phyloP scores from a whole-genome alignment of 306 rosid species.

The Quercus parvula region DNA sequence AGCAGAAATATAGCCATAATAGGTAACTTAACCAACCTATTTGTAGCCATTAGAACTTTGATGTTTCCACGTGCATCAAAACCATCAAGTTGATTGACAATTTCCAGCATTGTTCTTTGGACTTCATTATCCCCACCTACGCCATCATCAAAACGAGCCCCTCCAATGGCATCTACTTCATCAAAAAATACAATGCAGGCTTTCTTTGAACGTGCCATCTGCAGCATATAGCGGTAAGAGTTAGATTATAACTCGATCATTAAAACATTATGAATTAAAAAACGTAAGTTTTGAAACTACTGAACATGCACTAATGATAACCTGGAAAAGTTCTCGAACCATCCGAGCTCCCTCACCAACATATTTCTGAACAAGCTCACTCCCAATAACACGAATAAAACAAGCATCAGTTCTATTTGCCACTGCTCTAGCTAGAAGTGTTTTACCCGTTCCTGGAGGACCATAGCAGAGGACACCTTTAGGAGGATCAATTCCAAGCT shows the following conservation, averaged over 20 bases:
- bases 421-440: conserved; percentile 97
- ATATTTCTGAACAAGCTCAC: conserved; percentile 97
- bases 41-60: conserved; percentile 97
- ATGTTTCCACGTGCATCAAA: conserved; percentile 98
- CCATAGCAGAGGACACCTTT: conserved; percentile 99
- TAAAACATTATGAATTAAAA: conserved; percentile 2
- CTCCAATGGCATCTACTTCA: conserved; percentile 99
- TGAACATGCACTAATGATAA: conserved; percentile 10
- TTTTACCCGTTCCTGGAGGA: conserved; percentile 98
- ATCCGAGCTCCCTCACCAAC: conserved; percentile 99
- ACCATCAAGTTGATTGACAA: conserved; percentile 98
- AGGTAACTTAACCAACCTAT: conserved; percentile 55
- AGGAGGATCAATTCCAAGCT: conserved; percentile 99
- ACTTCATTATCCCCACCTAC: conserved; percentile 99
- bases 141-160: conserved; percentile 97
- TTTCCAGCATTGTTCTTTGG: conserved; percentile 98
- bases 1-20: background rate
- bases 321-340: conserved; percentile 99
- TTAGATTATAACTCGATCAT: background rate
- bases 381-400: conserved; percentile 96
- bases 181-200: conserved; percentile 96
- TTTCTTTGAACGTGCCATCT: conserved; percentile 99
- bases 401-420: conserved; percentile 99
- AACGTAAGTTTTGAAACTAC: background rate
- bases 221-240: conserved; percentile 17